Conservation (phyloP, 1,284 basidiomycete species). For the Papiliotrema nemorosa region DNA sequence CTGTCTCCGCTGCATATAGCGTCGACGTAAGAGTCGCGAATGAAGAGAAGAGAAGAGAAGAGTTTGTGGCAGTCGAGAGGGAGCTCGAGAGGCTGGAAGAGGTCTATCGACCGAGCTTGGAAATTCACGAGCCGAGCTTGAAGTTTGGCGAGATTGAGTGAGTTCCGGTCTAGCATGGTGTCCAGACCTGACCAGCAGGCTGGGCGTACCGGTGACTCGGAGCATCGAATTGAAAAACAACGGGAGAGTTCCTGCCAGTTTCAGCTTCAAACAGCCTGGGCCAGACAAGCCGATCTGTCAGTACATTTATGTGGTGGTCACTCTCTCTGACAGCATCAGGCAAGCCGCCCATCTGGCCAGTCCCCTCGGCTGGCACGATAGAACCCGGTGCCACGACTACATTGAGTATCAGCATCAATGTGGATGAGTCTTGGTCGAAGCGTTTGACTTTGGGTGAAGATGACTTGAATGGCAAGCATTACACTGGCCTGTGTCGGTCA, state of each 20-base stretch:
- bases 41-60: conserved; percentile 32
- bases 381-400: conserved; percentile 21
- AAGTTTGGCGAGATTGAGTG: conserved; percentile 43
- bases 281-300: conserved; percentile 35
- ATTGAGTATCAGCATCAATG: conserved; percentile 23
- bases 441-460: conserved; percentile 25
- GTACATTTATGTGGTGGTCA: not conserved
- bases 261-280: conserved; percentile 32
- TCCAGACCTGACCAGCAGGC: conserved; percentile 7
- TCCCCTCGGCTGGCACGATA: conserved; percentile 28
- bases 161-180: not conserved
- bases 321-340: conserved; percentile 11
- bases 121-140: conserved; percentile 52
- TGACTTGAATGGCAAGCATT: conserved; percentile 37
- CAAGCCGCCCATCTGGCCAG: conserved; percentile 37
- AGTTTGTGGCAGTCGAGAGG: conserved; percentile 41
- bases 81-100: conserved; percentile 50
- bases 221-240: conserved; percentile 29
- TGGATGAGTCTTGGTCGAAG: conserved; percentile 24
- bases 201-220: conserved; percentile 18
- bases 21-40: conserved; percentile 27
- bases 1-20: conserved; percentile 25
- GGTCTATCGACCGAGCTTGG: conserved; percentile 52
- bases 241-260: conserved; percentile 33
- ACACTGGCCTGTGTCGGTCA: not conserved